A percentile compares a stretch with the other conserved stretches of the same genome.
Conservation (phyloP, 352 stramenopile species). For the Phytophthora boehmeriae region DNA sequence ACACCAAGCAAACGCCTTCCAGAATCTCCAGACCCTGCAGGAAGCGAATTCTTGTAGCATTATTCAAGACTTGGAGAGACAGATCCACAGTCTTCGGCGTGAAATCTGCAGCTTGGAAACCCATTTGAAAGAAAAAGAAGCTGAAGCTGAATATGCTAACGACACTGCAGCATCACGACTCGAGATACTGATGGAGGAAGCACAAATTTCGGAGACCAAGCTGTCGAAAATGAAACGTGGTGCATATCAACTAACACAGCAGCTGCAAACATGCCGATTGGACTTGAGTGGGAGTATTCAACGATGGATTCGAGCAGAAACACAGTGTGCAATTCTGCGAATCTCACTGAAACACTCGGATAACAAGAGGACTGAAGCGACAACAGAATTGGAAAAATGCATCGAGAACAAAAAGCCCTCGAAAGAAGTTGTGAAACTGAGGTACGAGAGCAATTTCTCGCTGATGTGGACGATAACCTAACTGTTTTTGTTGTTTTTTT, state of each 20-base stretch:
- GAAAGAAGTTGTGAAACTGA: conserved; percentile 22
- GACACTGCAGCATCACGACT: not conserved
- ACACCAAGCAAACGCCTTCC: conserved; percentile 13
- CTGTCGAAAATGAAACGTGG: not conserved
- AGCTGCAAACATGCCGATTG: conserved; percentile 19
- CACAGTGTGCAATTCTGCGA: conserved; percentile 13
- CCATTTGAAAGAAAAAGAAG: conserved; percentile 6
- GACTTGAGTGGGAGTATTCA: conserved; percentile 16
- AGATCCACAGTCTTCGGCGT: conserved; percentile 3
- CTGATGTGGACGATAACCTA: not conserved
- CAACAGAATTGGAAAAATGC: not conserved
- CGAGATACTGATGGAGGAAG: conserved; percentile 2
- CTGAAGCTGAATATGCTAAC: not conserved
- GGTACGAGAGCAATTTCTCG: conserved; percentile 7
- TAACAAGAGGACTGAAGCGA: not conserved
- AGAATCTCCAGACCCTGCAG: conserved; percentile 16
- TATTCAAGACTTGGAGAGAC: conserved; percentile 18
- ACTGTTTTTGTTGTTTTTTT: not conserved
- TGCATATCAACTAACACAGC: not conserved
- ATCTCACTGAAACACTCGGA: conserved; percentile 10
- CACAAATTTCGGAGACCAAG: not conserved
- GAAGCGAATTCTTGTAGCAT: conserved; percentile 15
- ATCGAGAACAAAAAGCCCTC: not conserved
- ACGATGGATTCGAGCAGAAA: conserved; percentile 19
- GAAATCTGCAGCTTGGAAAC: conserved; percentile 6